Conservation (phyloP, 2,329 filamentous ascomycete genomes). For the Botrytis tulipae region DNA sequence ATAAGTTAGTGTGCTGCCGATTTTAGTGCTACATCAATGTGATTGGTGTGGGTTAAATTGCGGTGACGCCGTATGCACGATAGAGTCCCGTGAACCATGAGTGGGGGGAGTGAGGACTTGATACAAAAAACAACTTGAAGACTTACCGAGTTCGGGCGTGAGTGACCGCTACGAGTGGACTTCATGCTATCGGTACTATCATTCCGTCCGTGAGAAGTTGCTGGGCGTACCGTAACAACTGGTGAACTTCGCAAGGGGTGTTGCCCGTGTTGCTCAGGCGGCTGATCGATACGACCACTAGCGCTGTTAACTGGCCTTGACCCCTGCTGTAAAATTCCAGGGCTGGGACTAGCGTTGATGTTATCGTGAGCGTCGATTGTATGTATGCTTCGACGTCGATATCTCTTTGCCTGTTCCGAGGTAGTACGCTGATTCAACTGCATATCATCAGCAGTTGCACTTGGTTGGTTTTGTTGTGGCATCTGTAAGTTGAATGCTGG, state of each 20-base stretch:
- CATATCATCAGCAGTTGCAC: constrained; percentile 35
- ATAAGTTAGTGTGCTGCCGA: constrained; percentile 47
- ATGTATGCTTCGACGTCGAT: constrained; percentile 80
- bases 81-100: constrained; percentile 23
- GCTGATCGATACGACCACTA: constrained; percentile 37
- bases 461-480: constrained; percentile 31
- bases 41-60: constrained; percentile 38
- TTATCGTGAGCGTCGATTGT: constrained; percentile 49
- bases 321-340: constrained; percentile 32
- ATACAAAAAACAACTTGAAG: constrained; percentile 15
- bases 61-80: constrained; percentile 28
- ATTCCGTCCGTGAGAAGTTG: constrained; percentile 41
- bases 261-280: constrained; percentile 35
- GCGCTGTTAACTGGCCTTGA: constrained; percentile 35
- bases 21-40: constrained; percentile 28
- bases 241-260: constrained; percentile 39
- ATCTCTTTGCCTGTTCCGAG: constrained; percentile 70
- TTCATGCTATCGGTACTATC: constrained; percentile 65
- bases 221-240: constrained; percentile 30
- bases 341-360: constrained; percentile 21
- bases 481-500: constrained; percentile 33
- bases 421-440: constrained; percentile 55
- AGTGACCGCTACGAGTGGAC: constrained; percentile 56
- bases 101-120: constrained; percentile 15
- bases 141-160: constrained; percentile 67